phyloP scores from a whole-genome alignment of 306 rosid species.

The Canavalia gladiata region DNA sequence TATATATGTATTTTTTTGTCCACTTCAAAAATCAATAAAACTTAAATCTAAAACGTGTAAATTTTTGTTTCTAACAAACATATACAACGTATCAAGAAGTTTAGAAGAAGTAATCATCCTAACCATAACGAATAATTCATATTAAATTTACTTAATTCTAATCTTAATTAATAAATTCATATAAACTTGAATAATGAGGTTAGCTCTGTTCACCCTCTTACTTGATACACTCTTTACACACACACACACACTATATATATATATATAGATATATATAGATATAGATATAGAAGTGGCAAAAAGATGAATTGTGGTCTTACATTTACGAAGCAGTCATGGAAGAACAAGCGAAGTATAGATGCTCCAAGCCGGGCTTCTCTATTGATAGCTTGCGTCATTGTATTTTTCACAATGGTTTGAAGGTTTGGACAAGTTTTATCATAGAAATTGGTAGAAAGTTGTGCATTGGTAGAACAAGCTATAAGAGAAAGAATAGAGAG shows the following conservation, averaged over 20 bases:
- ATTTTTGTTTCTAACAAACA: background rate
- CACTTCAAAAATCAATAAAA: background rate
- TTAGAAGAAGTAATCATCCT: background rate
- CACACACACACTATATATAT: too few species aligned
- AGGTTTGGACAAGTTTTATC: conserved; percentile 64
- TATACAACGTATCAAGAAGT: background rate
- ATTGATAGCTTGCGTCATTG: conserved; percentile 56
- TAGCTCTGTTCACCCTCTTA: background rate
- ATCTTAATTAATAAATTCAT: background rate
- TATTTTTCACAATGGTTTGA: conserved; percentile 55
- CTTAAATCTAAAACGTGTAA: background rate
- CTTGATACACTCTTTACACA: too few species aligned
- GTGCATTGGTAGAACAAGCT: conserved; percentile 57
- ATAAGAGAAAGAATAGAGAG: conserved; percentile 48
- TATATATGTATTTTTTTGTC: background rate
- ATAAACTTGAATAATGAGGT: background rate
- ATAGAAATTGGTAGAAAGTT: conserved; percentile 70
- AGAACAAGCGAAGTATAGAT: conserved; percentile 85
- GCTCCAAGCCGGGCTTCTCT: conserved; percentile 70
- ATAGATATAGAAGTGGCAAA: background rate
- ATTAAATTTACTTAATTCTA: background rate
- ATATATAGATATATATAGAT: background rate
- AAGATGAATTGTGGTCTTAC: conserved; percentile 41
- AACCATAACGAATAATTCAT: background rate
- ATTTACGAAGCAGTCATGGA: conserved; percentile 90